A percentile compares a stretch with the other conserved stretches of the same genome.
These are phyloP conservation scores for Pichia kluyveri DNA, from an alignment of 805 yeast species.

Conservation along the genomic window DNA sequence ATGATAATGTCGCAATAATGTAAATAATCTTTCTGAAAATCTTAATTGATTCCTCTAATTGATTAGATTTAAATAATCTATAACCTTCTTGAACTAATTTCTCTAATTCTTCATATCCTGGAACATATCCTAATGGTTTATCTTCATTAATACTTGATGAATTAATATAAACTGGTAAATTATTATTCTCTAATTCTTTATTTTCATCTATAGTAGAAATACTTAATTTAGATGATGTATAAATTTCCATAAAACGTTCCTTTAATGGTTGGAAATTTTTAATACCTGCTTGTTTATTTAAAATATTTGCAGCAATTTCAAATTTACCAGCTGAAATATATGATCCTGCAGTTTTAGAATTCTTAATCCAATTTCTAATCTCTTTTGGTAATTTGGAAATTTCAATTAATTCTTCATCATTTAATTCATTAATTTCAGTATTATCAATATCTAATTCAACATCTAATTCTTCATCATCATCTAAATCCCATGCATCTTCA, in stretches of 20 bases:
- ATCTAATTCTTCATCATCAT: conserved; percentile 72
- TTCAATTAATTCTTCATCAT: conserved; percentile 16
- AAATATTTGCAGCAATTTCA: conserved; percentile 89
- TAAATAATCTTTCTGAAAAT: conserved; percentile 75
- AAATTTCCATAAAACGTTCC: conserved; percentile 73
- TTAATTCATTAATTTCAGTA: conserved; percentile 18
- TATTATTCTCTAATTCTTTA: conserved; percentile 43
- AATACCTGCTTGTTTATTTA: conserved; percentile 83
- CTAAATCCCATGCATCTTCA: conserved; percentile 64
- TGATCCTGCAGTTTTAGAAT: conserved; percentile 83
- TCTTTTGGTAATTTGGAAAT: conserved; percentile 41
- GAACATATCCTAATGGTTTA: conserved; percentile 56
- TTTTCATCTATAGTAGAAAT: conserved; percentile 52
- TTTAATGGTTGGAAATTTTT: conserved; percentile 83
- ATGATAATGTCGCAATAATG: conserved; percentile 62
- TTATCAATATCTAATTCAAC: conserved; percentile 38
- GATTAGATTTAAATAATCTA: conserved; percentile 74
- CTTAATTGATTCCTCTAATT: conserved; percentile 71
- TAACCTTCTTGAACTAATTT: conserved; percentile 63
- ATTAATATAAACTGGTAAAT: conserved; percentile 61
- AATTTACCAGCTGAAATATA: conserved; percentile 95
- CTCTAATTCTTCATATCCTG: conserved; percentile 64
- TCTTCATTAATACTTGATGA: conserved; percentile 44
- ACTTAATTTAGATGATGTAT: conserved; percentile 68
- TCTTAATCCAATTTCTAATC: conserved; percentile 73